These are phyloP conservation scores for Phytophthora cactorum DNA, from an alignment of 352 stramenopile species.

Conservation along the genomic window DNA sequence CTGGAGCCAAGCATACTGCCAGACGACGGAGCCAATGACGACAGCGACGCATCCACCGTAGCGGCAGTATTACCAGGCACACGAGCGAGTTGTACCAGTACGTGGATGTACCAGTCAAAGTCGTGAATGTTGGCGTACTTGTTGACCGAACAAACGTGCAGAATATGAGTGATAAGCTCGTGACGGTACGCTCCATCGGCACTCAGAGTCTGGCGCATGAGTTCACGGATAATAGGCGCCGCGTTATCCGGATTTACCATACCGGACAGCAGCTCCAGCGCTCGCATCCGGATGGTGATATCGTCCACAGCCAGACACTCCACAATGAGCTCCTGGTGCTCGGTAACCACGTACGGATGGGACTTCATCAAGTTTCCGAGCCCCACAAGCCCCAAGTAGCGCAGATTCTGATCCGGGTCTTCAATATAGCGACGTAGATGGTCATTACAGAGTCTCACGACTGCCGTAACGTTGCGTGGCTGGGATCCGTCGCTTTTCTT, in stretches of 20 bases:
- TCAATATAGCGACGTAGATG: slow-evolving; percentile 97
- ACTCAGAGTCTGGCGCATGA: slow-evolving; percentile 95
- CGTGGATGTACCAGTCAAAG: slow-evolving; percentile 98
- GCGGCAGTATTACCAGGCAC: slow-evolving; percentile 80
- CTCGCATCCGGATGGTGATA: slow-evolving; percentile 97
- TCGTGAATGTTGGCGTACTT: slow-evolving; percentile 98
- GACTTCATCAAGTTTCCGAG: slow-evolving; percentile 97
- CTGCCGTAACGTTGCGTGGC: slow-evolving; percentile 91
- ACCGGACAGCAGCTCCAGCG: slow-evolving; percentile 95
- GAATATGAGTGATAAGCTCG: slow-evolving; percentile 96
- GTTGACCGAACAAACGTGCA: slow-evolving; percentile 96
- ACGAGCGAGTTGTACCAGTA: slow-evolving; percentile 95
- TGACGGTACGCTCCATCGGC: slow-evolving; percentile 95
- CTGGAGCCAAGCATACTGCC: slow-evolving; percentile 53
- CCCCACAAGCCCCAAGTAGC: slow-evolving; percentile 98
- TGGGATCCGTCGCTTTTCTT: slow-evolving; percentile 96
- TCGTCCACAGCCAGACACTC: slow-evolving; percentile 98
- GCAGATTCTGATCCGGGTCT: slow-evolving; percentile 99
- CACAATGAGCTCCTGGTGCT: slow-evolving; percentile 96
- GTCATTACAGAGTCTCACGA: slow-evolving; percentile 96
- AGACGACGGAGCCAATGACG: slow-evolving; percentile 32
- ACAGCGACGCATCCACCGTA: slow-evolving; percentile 42
- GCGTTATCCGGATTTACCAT: slow-evolving; percentile 98
- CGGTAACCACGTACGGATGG: slow-evolving; percentile 94
- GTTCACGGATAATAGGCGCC: slow-evolving; percentile 95